These are phyloP conservation scores for Psidium guajava DNA, from an alignment of 345 rosid genomes.

Conservation along the genomic window DNA sequence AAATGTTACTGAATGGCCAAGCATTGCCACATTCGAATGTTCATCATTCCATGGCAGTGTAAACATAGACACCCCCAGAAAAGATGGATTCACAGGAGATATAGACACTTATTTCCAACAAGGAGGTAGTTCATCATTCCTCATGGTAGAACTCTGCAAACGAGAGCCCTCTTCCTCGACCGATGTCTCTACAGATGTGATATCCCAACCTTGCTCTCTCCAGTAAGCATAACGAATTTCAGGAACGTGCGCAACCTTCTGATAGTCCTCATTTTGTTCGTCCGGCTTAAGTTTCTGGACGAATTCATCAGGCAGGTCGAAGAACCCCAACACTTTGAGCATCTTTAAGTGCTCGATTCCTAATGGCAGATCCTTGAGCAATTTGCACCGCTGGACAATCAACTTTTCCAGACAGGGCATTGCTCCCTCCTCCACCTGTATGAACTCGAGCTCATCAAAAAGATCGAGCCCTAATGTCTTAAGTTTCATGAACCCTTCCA, in stretches of 20 bases:
- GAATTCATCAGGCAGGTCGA: conserved; percentile 19
- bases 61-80: not conserved
- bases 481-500: conserved; percentile 19
- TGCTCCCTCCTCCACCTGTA: conserved; percentile 16
- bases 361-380: conserved; percentile 10
- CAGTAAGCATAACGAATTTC: conserved; percentile 16
- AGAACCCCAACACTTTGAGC: conserved; percentile 21
- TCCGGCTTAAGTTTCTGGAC: conserved; percentile 9
- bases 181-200: conserved; percentile 5
- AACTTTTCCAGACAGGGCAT: conserved; percentile 18
- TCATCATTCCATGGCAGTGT: not conserved
- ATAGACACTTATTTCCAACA: conserved; percentile 4
- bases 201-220: conserved; percentile 24
- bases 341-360: conserved; percentile 17
- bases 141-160: not conserved
- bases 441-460: conserved; percentile 12
- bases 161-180: not conserved
- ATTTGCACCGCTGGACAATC: conserved; percentile 12
- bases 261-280: conserved; percentile 6
- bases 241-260: conserved; percentile 14
- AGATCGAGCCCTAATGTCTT: conserved; percentile 18
- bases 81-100: not conserved
- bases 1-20: not conserved
- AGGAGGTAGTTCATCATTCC: conserved; percentile 5
- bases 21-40: not conserved